Evolutionary conservation across 1,139 yeast genomes (phyloP).

Genomic region (Protomyces gravidus): DNA sequence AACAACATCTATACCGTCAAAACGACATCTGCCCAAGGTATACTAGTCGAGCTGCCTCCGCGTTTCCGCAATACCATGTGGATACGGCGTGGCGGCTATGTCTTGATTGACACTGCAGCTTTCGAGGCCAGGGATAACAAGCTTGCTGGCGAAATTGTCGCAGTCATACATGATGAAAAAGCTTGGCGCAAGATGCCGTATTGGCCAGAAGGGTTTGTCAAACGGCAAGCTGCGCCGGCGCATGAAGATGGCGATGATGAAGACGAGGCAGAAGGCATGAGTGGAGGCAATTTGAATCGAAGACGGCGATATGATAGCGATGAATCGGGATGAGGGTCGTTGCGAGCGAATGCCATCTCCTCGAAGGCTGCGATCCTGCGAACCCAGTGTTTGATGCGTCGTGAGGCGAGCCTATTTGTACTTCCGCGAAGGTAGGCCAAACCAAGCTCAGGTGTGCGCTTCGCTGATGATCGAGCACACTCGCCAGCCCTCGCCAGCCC

Average conservation of each 20-base stretch:
- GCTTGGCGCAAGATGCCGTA: conserved; percentile 42
- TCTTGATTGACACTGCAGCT: conserved; percentile 38
- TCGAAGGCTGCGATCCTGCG: too few species aligned
- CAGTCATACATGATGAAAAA: conserved; percentile 40
- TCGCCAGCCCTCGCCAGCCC: too few species aligned
- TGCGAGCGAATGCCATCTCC: too few species aligned
- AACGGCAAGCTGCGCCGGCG: background rate
- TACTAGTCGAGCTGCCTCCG: conserved; percentile 41
- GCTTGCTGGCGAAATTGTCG: conserved; percentile 41
- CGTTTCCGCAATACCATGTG: conserved; percentile 42
- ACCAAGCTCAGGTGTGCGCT: too few species aligned
- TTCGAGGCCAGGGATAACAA: conserved; percentile 34
- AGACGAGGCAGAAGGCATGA: conserved; percentile 3
- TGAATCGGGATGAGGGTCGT: too few species aligned
- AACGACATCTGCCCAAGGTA: background rate
- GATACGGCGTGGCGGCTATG: conserved; percentile 43
- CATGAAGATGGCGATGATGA: background rate
- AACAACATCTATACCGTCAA: conserved; percentile 26
- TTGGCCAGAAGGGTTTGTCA: conserved; percentile 35
- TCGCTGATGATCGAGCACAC: too few species aligned
- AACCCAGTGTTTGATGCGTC: too few species aligned
- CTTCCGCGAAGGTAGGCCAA: too few species aligned
- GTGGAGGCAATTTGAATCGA: conserved; percentile 13
- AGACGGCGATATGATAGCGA: conserved; percentile 17
- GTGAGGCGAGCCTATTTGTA: too few species aligned